Evolutionary conservation across 768 basidiomycete genomes (phyloP), one percentile per base, ranked within the genome.

Genomic region (Rhodocollybia butyracea): DNA sequence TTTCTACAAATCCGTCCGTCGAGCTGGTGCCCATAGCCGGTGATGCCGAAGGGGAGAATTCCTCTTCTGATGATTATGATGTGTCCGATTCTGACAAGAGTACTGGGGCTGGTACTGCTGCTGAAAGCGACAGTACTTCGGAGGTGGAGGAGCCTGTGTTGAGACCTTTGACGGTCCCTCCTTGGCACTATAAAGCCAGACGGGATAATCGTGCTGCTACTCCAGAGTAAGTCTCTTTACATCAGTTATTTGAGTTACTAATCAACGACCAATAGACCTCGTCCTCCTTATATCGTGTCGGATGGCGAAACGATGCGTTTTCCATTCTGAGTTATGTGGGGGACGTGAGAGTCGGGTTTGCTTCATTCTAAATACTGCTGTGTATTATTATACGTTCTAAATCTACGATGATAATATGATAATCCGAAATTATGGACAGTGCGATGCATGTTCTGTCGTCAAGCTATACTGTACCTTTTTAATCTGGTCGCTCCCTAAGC

Each of bases 241-340:
- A 47, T 2, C 10, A 12, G 5, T 4, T 21, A 32, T 29, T 36
- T 36, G 17, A 17, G 7, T 36, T 12, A 34, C 46, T 10, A 3
- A 5, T 31, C 31, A 5, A 15, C n/a, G 12, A 2, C 48, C 7
- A 36, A 4, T 26, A 50, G 48, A 48, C n/a, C 29, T 38, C 48
- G 32, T n/a, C 34, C 48, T 27, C 34, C 22, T 1, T 38, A 50
- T 26, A 38, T 34, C 11, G 48, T 24, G 12, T 22, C 22, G 22
- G 48, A 34, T 17, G 39, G 5, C 5, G 48, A 34, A 7, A 31
- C 48, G 6, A 50, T 50, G 48, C 31, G 32, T 4, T 50, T 50
- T 34, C 48, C 48, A 22, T 50, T 50, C 22, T 50, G 32, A 38
- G n/a, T n/a, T n/a, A n/a, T n/a, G n/a, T n/a, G n/a, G n/a, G n/a